A percentile compares a stretch with the other conserved stretches of the same genome.
Conservation (phyloP, 805 yeast species). For the Ogataea pini region DNA sequence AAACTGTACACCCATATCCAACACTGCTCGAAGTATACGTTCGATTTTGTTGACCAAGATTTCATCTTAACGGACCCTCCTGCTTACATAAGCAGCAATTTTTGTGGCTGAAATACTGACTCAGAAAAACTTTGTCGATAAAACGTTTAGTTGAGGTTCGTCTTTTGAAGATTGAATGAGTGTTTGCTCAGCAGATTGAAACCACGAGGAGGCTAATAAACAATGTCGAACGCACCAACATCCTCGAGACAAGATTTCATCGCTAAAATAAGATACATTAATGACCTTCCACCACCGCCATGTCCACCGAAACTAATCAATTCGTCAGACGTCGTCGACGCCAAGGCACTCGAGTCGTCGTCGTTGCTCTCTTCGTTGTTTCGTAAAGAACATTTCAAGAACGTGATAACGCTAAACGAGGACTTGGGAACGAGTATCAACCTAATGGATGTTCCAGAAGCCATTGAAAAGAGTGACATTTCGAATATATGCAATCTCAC, state of each 20-base stretch:
- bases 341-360: slow-evolving; percentile 47
- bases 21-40: no score
- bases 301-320: slow-evolving; percentile 83
- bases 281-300: slow-evolving; percentile 90
- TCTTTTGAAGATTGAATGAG: background rate
- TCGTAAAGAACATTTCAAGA: slow-evolving; percentile 69
- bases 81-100: background rate
- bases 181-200: background rate
- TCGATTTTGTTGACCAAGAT: no score
- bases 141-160: no score
- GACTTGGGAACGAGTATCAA: slow-evolving; percentile 78
- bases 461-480: slow-evolving; percentile 52
- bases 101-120: background rate
- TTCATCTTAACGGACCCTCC: no score
- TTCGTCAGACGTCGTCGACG: slow-evolving; percentile 37
- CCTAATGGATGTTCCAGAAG: slow-evolving; percentile 62
- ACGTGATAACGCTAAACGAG: slow-evolving; percentile 58
- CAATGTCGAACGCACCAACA: slow-evolving; percentile 14
- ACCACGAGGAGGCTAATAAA: background rate
- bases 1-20: no score
- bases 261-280: slow-evolving; percentile 80
- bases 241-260: slow-evolving; percentile 66
- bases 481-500: slow-evolving; percentile 33
- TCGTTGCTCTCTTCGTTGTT: slow-evolving; percentile 68
- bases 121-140: background rate